Evolutionary conservation across 139 green algal genomes (phyloP), one percentile per base, ranked within the genome.

Genomic region (Zygnema cylindricum): DNA sequence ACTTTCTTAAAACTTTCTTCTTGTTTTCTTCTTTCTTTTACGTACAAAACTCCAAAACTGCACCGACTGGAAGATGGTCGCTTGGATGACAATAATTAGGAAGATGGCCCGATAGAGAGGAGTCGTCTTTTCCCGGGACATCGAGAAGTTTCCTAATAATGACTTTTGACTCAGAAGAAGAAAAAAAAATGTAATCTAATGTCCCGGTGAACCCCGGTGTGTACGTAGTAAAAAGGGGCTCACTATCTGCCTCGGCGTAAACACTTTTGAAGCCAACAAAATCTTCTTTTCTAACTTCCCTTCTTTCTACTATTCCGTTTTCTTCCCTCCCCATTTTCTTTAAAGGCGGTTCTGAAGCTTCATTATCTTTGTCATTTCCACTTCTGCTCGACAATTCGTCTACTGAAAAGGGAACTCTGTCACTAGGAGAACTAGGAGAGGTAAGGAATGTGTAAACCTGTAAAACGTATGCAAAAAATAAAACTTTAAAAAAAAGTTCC

Each of bases 171-270:
- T 39, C 71, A 35, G 36, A 39, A 23, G 43, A 33, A 25, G 82
- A 83, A 57, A 88, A n/a, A 38, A 88, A 85, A 11, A 88, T 55
- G 39, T 88, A 88, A 23, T 88, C 82, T 41, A 88, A 86, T 1
- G 82, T 88, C 39, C 82, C 82, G 87, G 21, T 86, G 54, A 88
- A 88, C 21, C 23, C 23, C 7, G 82, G 82, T 1, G 39, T 87
- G 82, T 49, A 87, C 21, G 82, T 88, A 43, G 82, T 88, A 0
- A 88, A 41, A 25, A 33, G 22, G 33, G 82, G 82, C 1, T 88
- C 82, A 42, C 33, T 43, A 32, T 1, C 75, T 49, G 23, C 82
- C 36, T 39, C 39, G 22, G 39, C 40, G 87, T 88, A 71, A 32
- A 85, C 22, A 78, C 82, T 88, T 88, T 43, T 55, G 36, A 88